Conservation (phyloP, 768 basidiomycete genomes). For the Dendrothele bispora region DNA sequence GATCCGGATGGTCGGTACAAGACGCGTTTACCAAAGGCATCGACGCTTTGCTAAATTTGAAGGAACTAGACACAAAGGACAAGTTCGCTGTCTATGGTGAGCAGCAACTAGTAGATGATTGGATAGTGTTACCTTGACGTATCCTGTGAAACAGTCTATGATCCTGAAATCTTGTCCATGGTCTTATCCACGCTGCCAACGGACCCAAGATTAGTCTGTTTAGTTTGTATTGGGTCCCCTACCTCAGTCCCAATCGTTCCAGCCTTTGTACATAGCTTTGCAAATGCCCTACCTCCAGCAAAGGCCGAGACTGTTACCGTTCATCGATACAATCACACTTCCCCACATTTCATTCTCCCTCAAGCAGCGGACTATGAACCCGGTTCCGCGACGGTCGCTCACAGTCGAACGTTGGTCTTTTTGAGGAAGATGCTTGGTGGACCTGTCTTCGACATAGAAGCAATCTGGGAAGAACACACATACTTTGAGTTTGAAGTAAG, state of each 20-base stretch:
- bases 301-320: constrained; percentile 22
- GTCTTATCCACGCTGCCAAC: constrained; percentile 25
- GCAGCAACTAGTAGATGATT: constrained; percentile 1
- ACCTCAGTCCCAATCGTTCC: constrained; percentile 26
- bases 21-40: constrained; percentile 30
- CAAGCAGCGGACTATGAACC: constrained; percentile 39
- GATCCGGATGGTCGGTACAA: constrained; percentile 20
- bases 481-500: constrained; percentile 52
- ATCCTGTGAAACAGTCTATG: constrained; percentile 31
- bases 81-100: constrained; percentile 47
- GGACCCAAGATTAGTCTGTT: constrained; percentile 34
- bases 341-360: constrained; percentile 44
- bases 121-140: background rate
- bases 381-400: constrained; percentile 41
- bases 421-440: constrained; percentile 45
- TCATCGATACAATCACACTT: constrained; percentile 30
- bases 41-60: constrained; percentile 33
- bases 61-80: constrained; percentile 39
- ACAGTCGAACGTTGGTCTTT: constrained; percentile 46
- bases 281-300: constrained; percentile 18
- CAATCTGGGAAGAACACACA: constrained; percentile 62
- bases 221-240: constrained; percentile 36
- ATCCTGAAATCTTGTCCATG: constrained; percentile 23
- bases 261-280: constrained; percentile 35
- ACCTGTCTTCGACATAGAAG: constrained; percentile 55